Evolutionary conservation across 176 grass and related monocot genomes (phyloP), one percentile per base, ranked within the genome.

Genomic region (Secale cereale): DNA sequence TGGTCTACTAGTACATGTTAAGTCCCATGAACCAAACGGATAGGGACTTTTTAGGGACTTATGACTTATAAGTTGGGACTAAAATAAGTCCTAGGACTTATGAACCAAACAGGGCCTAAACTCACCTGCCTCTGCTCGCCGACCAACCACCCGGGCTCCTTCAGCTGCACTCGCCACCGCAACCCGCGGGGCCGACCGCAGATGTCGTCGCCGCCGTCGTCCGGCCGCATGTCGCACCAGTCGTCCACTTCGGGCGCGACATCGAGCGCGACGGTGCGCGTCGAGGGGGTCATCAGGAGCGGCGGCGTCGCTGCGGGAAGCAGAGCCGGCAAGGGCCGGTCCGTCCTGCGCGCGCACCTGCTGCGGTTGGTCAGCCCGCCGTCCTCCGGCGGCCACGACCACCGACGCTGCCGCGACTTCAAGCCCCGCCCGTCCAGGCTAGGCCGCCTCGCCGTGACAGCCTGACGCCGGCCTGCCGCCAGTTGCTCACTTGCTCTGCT

Each of bases 81-180:
- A n/a, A n/a, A n/a, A n/a, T n/a, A n/a, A n/a, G n/a, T n/a, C n/a
- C n/a, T n/a, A n/a, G n/a, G n/a, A n/a, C n/a, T n/a, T n/a, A n/a
- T n/a, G n/a, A n/a, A n/a, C n/a, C n/a, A n/a, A n/a, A n/a, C n/a
- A n/a, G n/a, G n/a, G n/a, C n/a, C n/a, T n/a, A n/a, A n/a, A n/a
- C 78, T 43, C 9, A 88, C 85, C 20, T 95, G 91, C 87, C 76
- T 95, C 12, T 93, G 94, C 86, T 87, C 94, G 46, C 94, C 91
- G 63, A 95, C 94, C 13, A 91, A 26, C 60, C 94, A 95, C 79
- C 91, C 94, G 5, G 94, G 91, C 54, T 95, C 94, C 11, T 95
- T 95, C 88, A 78, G 94, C 35, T 95, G 94, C 91, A 95, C 81
- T 82, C 83, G 88, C 30, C 93, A 95, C 82, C 74, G 86, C 32